Conservation (phyloP, 108 stramenopile genomes). For the Skeletonema costatum region DNA sequence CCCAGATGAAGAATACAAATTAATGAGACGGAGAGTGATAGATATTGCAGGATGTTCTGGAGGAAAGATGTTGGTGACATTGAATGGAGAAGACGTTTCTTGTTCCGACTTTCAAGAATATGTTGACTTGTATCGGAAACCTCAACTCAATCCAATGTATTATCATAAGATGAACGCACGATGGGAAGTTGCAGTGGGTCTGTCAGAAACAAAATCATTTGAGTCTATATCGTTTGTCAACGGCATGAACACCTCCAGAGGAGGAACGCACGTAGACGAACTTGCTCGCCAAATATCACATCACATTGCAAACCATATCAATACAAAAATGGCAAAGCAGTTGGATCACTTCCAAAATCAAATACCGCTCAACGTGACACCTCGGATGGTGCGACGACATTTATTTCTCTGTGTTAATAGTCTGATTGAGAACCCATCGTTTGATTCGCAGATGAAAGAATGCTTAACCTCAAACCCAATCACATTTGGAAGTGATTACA, state of each 20-base stretch:
- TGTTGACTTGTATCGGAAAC: constrained; percentile 32
- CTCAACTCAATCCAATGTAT: constrained; percentile 31
- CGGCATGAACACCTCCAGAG: constrained; percentile 82
- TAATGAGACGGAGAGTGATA: constrained; percentile 85
- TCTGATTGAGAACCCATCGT: constrained; percentile 96
- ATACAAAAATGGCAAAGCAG: constrained; percentile 54
- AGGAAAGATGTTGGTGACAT: constrained; percentile 65
- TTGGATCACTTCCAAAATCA: constrained; percentile 23
- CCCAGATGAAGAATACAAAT: constrained; percentile 63
- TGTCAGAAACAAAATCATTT: constrained; percentile 59
- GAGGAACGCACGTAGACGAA: constrained; percentile 89
- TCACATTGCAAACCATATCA: constrained; percentile 61
- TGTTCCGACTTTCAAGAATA: constrained; percentile 54
- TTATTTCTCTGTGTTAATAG: constrained; percentile 92
- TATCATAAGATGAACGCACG: constrained; percentile 50
- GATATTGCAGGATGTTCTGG: constrained; percentile 90
- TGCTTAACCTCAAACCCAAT: constrained; percentile 84
- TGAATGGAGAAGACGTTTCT: constrained; percentile 54
- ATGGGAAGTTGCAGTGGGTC: constrained; percentile 77
- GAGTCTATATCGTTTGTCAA: constrained; percentile 89
- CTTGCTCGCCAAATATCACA: constrained; percentile 75
- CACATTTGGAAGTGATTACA: constrained; percentile 81
- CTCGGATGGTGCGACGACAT: constrained; percentile 85
- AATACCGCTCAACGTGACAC: constrained; percentile 34
- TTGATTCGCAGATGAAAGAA: constrained; percentile 99